A percentile compares a stretch with the other conserved stretches of the same genome.
Evolutionary conservation across 2,329 filamentous ascomycete genomes (phyloP).

Genomic region (Diplodia mutila): DNA sequence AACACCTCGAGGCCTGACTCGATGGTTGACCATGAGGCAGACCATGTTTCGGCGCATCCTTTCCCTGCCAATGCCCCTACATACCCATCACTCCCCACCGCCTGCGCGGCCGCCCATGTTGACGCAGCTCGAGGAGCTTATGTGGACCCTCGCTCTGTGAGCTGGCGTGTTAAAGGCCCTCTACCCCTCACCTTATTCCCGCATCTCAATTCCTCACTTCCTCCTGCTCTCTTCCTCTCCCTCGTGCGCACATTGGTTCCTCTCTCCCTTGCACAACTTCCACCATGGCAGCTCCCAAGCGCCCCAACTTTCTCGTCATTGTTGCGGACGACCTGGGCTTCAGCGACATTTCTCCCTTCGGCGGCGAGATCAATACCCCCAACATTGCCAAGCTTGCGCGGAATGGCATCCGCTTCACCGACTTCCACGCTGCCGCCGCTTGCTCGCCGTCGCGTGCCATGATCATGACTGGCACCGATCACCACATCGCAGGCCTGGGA

Average conservation of each 20-base stretch:
- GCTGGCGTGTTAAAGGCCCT: constrained; percentile 15
- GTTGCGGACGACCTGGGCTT: constrained; percentile 65
- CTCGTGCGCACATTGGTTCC: not conserved
- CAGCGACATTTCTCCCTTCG: constrained; percentile 62
- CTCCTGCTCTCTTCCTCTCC: not conserved
- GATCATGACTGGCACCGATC: constrained; percentile 68
- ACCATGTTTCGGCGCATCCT: not conserved
- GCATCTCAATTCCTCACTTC: not conserved
- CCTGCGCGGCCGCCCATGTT: constrained; percentile 9
- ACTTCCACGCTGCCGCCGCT: constrained; percentile 67
- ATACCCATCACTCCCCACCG: not conserved
- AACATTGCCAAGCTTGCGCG: constrained; percentile 57
- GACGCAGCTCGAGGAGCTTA: constrained; percentile 14
- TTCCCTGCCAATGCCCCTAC: constrained; percentile 3
- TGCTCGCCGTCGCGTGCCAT: constrained; percentile 68
- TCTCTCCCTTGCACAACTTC: too few species aligned
- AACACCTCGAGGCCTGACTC: not conserved
- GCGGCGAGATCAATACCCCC: constrained; percentile 64
- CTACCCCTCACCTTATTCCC: constrained; percentile 14
- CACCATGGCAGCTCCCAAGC: constrained; percentile 38
- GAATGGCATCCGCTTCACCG: constrained; percentile 61
- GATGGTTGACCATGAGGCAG: not conserved
- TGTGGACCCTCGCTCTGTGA: constrained; percentile 12
- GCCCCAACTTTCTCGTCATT: constrained; percentile 64
- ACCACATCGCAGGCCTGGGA: constrained; percentile 63